These are phyloP conservation scores for Ogataea pilisensis DNA, from an alignment of 805 yeast species.

Conservation along the genomic window DNA sequence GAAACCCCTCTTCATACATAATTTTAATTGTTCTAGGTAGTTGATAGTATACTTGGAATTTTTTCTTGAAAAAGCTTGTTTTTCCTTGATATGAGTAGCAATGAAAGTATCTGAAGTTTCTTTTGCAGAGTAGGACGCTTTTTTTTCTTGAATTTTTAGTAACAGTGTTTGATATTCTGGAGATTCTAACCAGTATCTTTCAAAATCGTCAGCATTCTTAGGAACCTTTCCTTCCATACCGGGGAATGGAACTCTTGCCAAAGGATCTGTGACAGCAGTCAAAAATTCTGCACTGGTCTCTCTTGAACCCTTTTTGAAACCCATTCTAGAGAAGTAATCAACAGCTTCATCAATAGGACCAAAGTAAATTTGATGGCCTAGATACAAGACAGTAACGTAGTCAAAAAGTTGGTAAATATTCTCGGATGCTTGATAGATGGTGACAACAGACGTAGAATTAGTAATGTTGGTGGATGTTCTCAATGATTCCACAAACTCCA, in stretches of 20 bases:
- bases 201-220: conserved; percentile 52
- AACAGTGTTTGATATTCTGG: conserved; percentile 42
- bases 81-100: conserved; percentile 31
- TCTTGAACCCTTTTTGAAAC: conserved; percentile 57
- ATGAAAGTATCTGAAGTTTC: conserved; percentile 30
- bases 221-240: conserved; percentile 54
- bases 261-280: conserved; percentile 64
- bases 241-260: conserved; percentile 44
- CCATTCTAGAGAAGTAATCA: conserved; percentile 54
- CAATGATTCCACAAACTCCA: conserved; percentile 58
- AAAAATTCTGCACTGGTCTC: conserved; percentile 67
- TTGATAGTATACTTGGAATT: conserved; percentile 36
- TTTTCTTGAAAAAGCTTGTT: conserved; percentile 38
- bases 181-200: conserved; percentile 55
- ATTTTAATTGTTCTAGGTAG: conserved; percentile 45
- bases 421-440: conserved; percentile 68
- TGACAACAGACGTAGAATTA: conserved; percentile 55
- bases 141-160: conserved; percentile 33
- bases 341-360: conserved; percentile 53
- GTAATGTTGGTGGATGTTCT: conserved; percentile 55
- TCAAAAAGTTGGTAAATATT: conserved; percentile 59
- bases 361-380: conserved; percentile 57
- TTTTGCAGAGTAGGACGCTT: conserved; percentile 26
- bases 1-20: conserved; percentile 50
- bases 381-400: conserved; percentile 54